Base-by-base conservation (phyloP, 2,329 filamentous ascomycete genomes). In the Trematosphaeria pertusa region DNA sequence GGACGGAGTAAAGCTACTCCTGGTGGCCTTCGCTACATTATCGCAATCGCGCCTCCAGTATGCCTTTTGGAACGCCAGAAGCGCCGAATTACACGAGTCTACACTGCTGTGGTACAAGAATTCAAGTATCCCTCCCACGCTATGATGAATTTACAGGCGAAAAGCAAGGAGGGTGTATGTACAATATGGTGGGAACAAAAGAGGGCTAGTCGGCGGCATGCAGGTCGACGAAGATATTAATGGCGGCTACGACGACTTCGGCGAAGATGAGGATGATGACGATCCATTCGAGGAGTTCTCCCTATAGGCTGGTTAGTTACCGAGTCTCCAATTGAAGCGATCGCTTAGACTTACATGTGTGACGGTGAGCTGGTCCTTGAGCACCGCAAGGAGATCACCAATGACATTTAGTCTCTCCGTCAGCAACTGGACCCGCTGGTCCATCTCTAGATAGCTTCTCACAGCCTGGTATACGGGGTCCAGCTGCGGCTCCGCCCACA, bases 401-500 rank as follows among this genome's bases (percentile, higher is more conserved):
- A 97, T 96, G 43, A 99, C 94, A 55, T 92, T 88, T 58, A 99
- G 75, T 44, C 94, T 81, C 71, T 97, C 93, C 9, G 91, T 97
- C 65, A 99, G 76, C 30, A 99, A 78, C 18, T 86, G 85, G 10
- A 97, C 93, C 46, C 94, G 81, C 78, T 97, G 94, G 72, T 97
- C 94, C 89, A 99, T 97, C 77, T 99, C 94, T 15, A 99, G 79
- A 71, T 99, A 99, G 69, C 88, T 94, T 46, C 94, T 82, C 33
- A 97, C 94, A 43, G 94, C 94, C 71, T 95, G 89, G 70, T 99
- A 99, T 20, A 99, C 88, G 4, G 94, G 94, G 66, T 99, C 94
- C 5, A 99, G 81, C 72, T 97, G 92, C 7, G 94, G 94, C 74
- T 99, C 94, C 22, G 93, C 89, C 94, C 94, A 99, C 81, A 99